A percentile compares a stretch with the other conserved stretches of the same genome.
phyloP scores from a whole-genome alignment of 1,284 basidiomycete genomes.

The Microbotryum silenes-acaulis region DNA sequence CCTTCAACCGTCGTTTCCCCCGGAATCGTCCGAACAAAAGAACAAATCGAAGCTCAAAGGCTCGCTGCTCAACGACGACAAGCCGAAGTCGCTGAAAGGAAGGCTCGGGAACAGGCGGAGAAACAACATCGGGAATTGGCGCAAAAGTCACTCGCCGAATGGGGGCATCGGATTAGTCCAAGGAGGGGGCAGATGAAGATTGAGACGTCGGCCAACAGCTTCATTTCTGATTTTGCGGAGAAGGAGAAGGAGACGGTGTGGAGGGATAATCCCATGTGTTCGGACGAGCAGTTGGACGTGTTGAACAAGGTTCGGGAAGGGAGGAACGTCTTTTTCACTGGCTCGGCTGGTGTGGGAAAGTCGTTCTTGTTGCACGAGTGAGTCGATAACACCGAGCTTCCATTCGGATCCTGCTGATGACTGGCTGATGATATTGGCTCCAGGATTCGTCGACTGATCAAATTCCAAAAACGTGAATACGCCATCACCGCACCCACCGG shows the following conservation, averaged over 20 bases:
- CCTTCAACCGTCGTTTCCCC: too few species aligned
- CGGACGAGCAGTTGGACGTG: constrained; percentile 29
- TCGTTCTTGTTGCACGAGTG: constrained; percentile 32
- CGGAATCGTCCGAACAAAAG: too few species aligned
- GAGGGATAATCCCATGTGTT: constrained; percentile 21
- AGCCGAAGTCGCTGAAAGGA: too few species aligned
- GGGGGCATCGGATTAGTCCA: too few species aligned
- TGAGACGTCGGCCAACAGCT: too few species aligned
- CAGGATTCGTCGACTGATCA: constrained; percentile 23
- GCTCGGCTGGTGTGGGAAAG: constrained; percentile 35
- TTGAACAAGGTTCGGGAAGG: constrained; percentile 25
- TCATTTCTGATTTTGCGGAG: background rate
- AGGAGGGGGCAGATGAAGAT: too few species aligned
- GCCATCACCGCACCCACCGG: constrained; percentile 37
- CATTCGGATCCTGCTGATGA: too few species aligned
- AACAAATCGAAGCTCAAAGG: too few species aligned
- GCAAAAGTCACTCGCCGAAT: too few species aligned
- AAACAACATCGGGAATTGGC: too few species aligned
- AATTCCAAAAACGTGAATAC: constrained; percentile 11
- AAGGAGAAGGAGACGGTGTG: constrained; percentile 3
- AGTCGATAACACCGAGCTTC: background rate
- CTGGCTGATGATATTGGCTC: too few species aligned
- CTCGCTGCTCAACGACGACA: too few species aligned
- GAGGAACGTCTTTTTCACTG: constrained; percentile 34
- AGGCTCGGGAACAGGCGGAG: background rate